phyloP scores from a whole-genome alignment of 495 filamentous ascomycete genomes.

The Podospora australis region DNA sequence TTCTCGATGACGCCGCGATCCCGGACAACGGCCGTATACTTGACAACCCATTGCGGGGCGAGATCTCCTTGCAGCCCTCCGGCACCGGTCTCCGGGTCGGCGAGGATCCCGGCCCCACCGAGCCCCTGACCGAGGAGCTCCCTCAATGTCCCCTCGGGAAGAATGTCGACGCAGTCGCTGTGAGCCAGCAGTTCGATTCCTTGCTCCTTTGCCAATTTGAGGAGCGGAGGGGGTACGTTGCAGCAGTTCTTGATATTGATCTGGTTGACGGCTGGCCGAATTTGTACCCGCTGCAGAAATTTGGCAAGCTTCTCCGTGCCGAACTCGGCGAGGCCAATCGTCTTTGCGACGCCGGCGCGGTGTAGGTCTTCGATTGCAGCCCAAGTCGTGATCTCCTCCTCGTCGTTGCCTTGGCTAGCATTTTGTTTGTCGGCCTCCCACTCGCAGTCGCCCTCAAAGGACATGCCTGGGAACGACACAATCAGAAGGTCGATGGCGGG shows the following conservation, averaged over 20 bases:
- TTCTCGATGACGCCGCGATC: constrained; percentile 97
- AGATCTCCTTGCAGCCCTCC: constrained; percentile 67
- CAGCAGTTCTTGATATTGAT: constrained; percentile 97
- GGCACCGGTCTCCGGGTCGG: constrained; percentile 36
- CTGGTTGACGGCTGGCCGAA: constrained; percentile 84
- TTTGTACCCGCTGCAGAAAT: constrained; percentile 49
- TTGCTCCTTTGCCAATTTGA: constrained; percentile 75
- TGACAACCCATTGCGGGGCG: constrained; percentile 87
- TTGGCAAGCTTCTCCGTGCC: constrained; percentile 68
- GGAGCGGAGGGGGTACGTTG: constrained; percentile 84
- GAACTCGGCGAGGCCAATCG: constrained; percentile 85
- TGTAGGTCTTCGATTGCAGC: constrained; percentile 69
- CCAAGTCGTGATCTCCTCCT: constrained; percentile 61
- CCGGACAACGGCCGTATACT: constrained; percentile 96
- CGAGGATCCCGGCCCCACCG: constrained; percentile 61
- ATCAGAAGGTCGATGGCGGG: constrained; percentile 80
- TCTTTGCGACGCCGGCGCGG: constrained; percentile 59
- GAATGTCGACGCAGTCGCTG: constrained; percentile 86
- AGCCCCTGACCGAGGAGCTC: constrained; percentile 69
- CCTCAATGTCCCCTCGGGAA: constrained; percentile 75
- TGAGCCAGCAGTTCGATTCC: constrained; percentile 87
- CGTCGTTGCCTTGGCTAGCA: constrained; percentile 52
- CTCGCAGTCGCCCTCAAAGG: constrained; percentile 89
- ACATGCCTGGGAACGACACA: constrained; percentile 85
- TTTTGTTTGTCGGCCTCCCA: constrained; percentile 63